Evolutionary conservation across 306 rosid species (phyloP).

Genomic region (Prunus davidiana): DNA sequence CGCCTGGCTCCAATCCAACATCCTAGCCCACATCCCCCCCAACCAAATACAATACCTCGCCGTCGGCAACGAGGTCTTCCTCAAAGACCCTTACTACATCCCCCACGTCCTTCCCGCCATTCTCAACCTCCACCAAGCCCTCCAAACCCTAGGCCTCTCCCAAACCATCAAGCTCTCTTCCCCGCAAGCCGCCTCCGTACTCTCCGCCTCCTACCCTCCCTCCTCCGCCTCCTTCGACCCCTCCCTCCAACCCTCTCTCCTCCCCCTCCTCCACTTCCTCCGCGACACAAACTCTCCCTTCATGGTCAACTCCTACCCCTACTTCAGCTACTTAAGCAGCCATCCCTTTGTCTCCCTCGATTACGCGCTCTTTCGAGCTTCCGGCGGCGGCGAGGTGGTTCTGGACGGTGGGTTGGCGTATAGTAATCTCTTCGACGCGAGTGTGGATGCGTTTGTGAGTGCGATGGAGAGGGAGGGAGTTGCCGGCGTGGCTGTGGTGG

Average conservation of each 20-base stretch:
- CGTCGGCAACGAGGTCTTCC: slow-evolving; percentile 33
- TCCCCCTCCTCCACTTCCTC: slow-evolving; percentile 27
- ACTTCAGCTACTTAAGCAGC: slow-evolving; percentile 23
- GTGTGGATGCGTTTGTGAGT: slow-evolving; percentile 27
- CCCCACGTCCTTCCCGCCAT: slow-evolving; percentile 30
- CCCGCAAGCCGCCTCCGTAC: slow-evolving; percentile 24
- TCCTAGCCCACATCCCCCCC: slow-evolving; percentile 13
- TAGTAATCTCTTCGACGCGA: slow-evolving; percentile 23
- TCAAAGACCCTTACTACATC: slow-evolving; percentile 26
- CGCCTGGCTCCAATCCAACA: slow-evolving; percentile 29
- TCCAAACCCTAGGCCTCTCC: slow-evolving; percentile 24
- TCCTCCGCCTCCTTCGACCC: slow-evolving; percentile 24
- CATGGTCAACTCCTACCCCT: slow-evolving; percentile 37
- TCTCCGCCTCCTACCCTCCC: slow-evolving; percentile 26
- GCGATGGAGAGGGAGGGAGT: slow-evolving; percentile 36
- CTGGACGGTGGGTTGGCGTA: slow-evolving; percentile 7
- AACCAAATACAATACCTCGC: slow-evolving; percentile 27
- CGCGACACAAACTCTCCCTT: slow-evolving; percentile 17
- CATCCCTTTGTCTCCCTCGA: slow-evolving; percentile 14
- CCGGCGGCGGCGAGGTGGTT: neutral
- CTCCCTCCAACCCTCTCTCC: neutral
- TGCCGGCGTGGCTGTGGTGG: slow-evolving; percentile 20
- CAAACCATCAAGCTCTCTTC: slow-evolving; percentile 25
- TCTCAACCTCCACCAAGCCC: slow-evolving; percentile 32
- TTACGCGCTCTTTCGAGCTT: slow-evolving; percentile 17